Evolutionary conservation across 148 eudicot species (phyloP), one percentile per base, ranked within the genome.

Genomic region (Amaranthus hypochondriacus): DNA sequence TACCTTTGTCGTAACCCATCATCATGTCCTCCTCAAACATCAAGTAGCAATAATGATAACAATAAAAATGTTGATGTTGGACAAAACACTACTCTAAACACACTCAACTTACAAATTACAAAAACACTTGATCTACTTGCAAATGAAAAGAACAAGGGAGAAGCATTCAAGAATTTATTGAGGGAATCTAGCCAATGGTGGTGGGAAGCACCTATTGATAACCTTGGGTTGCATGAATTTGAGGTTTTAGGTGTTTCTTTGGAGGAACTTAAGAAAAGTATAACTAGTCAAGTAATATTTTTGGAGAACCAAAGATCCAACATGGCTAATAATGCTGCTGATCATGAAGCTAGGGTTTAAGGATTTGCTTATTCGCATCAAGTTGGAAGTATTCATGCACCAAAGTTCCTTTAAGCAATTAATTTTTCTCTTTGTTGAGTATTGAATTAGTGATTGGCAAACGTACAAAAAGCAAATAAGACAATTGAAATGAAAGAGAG

Each of bases 161-260:
- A 83, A 4, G 66, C 81, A 54, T 78, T 84, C 7, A 81, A 62
- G 51, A 69, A 70, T 28, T 52, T 81, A 10, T 49, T 8, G 82
- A 81, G 84, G 28, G 83, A 80, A 51, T 47, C 77, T 13, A 73
- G 18, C 58, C 84, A 77, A 58, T 77, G 71, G 48, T 87, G 90
- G 88, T 87, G 90, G 90, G 90, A 87, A 64, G 78, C 83, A 7
- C 86, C 90, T 28, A 68, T 83, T 6, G 83, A 83, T 8, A 73
- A 77, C 65, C 84, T 87, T n/a, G 86, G 76, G 1, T 77, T 77
- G 56, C 70, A 81, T 15, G 88, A 87, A 73, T 82, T 87, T 14
- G 79, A 75, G 58, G 75, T 75, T 21, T 69, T 87, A 42, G 75
- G 75, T 74, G 86, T 84, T 54, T 85, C 90, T 9, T 66, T 87